Conservation (phyloP, 202 grass and related monocot species). For the Elaeis oleifera region DNA sequence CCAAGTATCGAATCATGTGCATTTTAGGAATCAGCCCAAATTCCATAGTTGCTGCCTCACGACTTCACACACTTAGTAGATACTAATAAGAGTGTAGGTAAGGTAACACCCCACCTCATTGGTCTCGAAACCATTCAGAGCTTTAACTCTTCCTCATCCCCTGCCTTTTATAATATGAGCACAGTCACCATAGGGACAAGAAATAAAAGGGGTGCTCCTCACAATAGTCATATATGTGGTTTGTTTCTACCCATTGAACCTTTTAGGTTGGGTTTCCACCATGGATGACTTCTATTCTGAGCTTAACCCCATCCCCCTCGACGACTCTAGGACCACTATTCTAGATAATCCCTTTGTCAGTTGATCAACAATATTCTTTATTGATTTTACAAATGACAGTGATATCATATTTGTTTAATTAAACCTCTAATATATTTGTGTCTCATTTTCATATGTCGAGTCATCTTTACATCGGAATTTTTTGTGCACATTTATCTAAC, state of each 20-base stretch:
- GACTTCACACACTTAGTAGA: neutral
- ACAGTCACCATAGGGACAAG: neutral
- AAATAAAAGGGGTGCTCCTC: neutral
- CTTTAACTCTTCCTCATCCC: neutral
- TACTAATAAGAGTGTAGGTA: neutral
- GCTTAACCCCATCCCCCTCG: neutral
- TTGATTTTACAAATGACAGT: neutral
- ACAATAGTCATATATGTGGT: neutral
- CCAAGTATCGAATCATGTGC: too few species aligned
- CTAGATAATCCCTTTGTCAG: neutral
- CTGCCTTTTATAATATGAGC: neutral
- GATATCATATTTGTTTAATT: neutral
- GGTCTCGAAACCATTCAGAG: neutral
- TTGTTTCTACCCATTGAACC: constrained; percentile 1
- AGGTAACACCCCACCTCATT: neutral
- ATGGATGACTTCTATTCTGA: neutral
- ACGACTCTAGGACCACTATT: neutral
- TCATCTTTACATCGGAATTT: neutral
- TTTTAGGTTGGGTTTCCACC: neutral
- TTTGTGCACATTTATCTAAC: neutral
- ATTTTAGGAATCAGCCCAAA: too few species aligned
- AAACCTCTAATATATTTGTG: neutral
- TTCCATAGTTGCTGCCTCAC: too few species aligned
- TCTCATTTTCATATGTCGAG: neutral
- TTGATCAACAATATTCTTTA: neutral